Percentiles rank a stretch among this genome's conserved stretches.
phyloP scores from a whole-genome alignment of 1,139 yeast genomes.

The Meyerozyma sp. region DNA sequence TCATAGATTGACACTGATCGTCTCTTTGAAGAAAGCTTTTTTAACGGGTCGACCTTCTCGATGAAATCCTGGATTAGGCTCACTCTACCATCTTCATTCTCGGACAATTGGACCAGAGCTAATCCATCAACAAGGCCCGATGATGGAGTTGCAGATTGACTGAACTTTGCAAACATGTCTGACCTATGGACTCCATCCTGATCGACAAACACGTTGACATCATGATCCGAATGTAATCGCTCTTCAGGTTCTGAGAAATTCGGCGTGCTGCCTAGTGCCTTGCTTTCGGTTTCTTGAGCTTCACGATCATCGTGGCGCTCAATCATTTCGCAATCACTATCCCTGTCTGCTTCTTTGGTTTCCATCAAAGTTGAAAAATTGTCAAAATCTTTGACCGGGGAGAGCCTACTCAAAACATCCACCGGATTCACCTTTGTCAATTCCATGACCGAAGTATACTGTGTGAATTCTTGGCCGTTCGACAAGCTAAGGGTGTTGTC shows the following conservation, averaged over 20 bases:
- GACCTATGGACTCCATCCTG: slow-evolving; percentile 5
- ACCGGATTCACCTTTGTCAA: slow-evolving; percentile 23
- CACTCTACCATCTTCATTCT: slow-evolving; percentile 6
- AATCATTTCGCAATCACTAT: slow-evolving; percentile 7
- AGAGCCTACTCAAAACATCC: slow-evolving; percentile 12
- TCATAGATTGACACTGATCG: slow-evolving; percentile 36
- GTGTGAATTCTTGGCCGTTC: slow-evolving; percentile 8
- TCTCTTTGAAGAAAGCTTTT: slow-evolving; percentile 26
- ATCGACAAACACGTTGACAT: slow-evolving; percentile 10
- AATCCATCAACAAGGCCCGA: slow-evolving; percentile 30
- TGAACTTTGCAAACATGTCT: slow-evolving; percentile 15
- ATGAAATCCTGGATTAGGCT: slow-evolving; percentile 25
- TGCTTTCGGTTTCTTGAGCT: slow-evolving; percentile 1
- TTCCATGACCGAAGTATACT: slow-evolving; percentile 21
- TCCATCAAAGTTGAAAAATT: neutral
- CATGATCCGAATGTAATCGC: neutral
- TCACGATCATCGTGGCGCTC: slow-evolving; percentile 5
- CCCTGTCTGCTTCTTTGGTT: neutral
- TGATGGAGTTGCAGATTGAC: slow-evolving; percentile 14
- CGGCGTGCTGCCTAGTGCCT: no score
- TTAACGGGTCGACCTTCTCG: slow-evolving; percentile 40
- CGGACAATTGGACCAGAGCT: slow-evolving; percentile 34
- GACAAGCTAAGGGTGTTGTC: slow-evolving; percentile 18
- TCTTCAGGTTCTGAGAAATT: slow-evolving; percentile 1
- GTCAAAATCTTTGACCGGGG: slow-evolving; percentile 23